Base-by-base conservation (phyloP, 1,139 yeast genomes). In the Tardiomyces digboiensis region DNA sequence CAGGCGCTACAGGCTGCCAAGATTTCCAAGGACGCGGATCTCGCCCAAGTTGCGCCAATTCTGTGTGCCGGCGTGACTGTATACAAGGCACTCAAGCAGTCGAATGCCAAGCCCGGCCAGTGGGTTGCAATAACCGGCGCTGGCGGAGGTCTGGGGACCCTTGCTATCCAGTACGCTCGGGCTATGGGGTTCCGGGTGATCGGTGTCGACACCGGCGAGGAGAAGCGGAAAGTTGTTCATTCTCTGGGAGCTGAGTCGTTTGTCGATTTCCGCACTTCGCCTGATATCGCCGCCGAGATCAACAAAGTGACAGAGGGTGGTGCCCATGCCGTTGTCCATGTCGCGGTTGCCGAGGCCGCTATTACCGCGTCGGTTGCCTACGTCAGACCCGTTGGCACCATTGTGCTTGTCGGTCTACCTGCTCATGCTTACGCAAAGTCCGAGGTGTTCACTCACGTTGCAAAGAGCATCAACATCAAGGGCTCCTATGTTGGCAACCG, bases 121-220 rank as follows among this genome's bases (percentile, higher is more conserved):
- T 82, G 87, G 86, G 86, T 82, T 48, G 82, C 82, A 53, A 71
- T 83, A 56, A 77, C 86, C 50, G 93, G 94, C 66, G 89, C 89
- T 46, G 87, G 80, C 60, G 89, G 94, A 65, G 94, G 93, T 57
- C 74, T 84, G 58, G 94, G 94, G 50, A 76, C 88, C 42, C 69
- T 83, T 50, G 91, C 89, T 48, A 72, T 84, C 56, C 91, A 83
- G 66, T 83, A 80, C 67, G 93, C 89, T 49, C 76, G 71, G 64
- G 89, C 88, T 49, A 80, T 84, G 86, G 93, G 93, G 55, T 74
- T 70, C 66, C 74, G 89, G 62, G 88, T 82, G 46, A 50, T 82
- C 45, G 91, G 79, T 56, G 81, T 84, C 55, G 93, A 84, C 57
- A 81, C 84, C 56, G 87, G 88, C 59, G 79, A 61, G 20, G 84